Evolutionary conservation across 2,329 filamentous ascomycete species (phyloP).

Genomic region (Monilinia vaccinii-corymbosi): DNA sequence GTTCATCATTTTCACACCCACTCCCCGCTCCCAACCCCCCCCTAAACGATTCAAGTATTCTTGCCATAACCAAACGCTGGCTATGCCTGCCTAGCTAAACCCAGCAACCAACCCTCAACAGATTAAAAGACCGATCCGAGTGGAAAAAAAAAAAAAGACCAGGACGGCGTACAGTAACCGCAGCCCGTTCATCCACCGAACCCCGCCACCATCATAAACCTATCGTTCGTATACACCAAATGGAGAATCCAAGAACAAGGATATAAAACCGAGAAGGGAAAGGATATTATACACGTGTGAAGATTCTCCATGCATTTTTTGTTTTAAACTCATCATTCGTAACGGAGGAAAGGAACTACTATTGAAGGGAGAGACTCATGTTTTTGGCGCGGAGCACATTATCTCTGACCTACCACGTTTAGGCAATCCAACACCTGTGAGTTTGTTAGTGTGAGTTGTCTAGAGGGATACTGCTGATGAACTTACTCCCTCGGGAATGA

Average conservation of each 20-base stretch:
- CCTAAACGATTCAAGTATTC: no score
- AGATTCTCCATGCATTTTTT: conserved; percentile 1
- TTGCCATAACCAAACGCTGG: background rate
- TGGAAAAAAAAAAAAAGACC: no score
- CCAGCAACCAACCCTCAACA: background rate
- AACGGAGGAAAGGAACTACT: background rate
- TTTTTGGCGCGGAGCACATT: conserved; percentile 9
- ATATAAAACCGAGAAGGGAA: conserved; percentile 6
- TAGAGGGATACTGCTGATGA: background rate
- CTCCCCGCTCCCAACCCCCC: no score
- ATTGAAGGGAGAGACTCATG: background rate
- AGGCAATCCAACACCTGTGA: conserved; percentile 25
- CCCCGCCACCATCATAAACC: background rate
- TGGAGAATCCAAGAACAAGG: conserved; percentile 3
- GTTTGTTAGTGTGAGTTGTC: conserved; percentile 1
- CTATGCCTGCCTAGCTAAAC: background rate
- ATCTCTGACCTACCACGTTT: conserved; percentile 21
- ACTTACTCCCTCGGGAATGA: conserved; percentile 29
- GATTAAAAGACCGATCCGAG: background rate
- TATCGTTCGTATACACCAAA: conserved; percentile 1
- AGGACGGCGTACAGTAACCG: background rate
- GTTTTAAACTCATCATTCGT: conserved; percentile 6
- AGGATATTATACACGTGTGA: conserved; percentile 10
- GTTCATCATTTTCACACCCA: no score
- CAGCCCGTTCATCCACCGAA: background rate